A percentile compares a stretch with the other conserved stretches of the same genome.
Evolutionary conservation across 306 rosid genomes (phyloP).

Genomic region (Cicer judaicum): DNA sequence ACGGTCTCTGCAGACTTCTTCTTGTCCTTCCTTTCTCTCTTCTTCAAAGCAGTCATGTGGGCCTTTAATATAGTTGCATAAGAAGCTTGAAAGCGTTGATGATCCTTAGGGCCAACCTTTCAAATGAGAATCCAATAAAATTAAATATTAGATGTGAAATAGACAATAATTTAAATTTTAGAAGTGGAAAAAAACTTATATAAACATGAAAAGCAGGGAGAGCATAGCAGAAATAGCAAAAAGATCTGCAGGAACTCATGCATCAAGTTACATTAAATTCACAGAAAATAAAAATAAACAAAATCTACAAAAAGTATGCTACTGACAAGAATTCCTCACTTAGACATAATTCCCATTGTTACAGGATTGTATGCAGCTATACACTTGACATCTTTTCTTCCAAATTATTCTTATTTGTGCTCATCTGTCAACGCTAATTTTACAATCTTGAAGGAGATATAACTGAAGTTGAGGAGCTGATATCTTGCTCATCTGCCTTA

Average conservation of each 20-base stretch:
- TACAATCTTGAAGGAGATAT: too few relatives aligned
- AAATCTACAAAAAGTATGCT: not conserved
- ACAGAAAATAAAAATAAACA: not conserved
- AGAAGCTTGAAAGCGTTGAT: constrained; percentile 94
- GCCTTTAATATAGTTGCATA: constrained; percentile 95
- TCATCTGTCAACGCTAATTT: too few relatives aligned
- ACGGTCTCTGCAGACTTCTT: constrained; percentile 75
- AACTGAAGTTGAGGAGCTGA: too few relatives aligned
- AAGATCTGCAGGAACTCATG: not conserved
- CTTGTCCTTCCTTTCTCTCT: constrained; percentile 97
- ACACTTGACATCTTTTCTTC: too few relatives aligned
- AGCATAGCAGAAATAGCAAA: constrained; percentile 3
- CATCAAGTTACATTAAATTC: not conserved
- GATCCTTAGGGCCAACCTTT: constrained; percentile 96
- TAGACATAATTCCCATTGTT: not conserved
- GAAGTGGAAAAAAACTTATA: not conserved
- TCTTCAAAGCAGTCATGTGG: constrained; percentile 95
- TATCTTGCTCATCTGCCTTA: too few relatives aligned
- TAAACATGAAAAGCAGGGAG: constrained; percentile 18
- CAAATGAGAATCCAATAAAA: constrained; percentile 38
- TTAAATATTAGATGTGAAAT: not conserved
- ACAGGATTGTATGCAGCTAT: too few relatives aligned
- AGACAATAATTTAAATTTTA: not conserved
- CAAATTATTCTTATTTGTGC: too few relatives aligned
- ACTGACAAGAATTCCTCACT: not conserved